Conservation (phyloP, 257 asterid species). For the Coffea eugenioides region DNA sequence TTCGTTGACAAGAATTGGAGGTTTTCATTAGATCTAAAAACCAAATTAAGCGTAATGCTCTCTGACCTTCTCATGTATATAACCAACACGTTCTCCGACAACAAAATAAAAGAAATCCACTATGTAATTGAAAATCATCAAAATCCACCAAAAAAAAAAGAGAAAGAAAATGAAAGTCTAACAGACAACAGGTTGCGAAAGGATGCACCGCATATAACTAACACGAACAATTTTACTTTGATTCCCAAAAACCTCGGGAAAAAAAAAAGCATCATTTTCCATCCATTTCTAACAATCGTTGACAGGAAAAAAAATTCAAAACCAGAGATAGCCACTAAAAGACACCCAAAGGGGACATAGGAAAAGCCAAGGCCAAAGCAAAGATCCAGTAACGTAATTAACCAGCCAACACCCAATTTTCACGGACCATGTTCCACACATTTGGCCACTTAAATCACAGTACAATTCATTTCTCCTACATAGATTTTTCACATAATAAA, state of each 20-base stretch:
- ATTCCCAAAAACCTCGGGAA: background rate
- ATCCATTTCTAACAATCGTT: background rate
- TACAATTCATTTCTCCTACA: background rate
- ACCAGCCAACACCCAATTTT: background rate
- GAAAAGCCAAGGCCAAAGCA: background rate
- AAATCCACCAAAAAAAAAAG: background rate
- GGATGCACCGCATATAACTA: background rate
- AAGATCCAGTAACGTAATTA: slow-evolving; percentile 9
- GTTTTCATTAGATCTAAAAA: background rate
- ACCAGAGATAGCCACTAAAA: background rate
- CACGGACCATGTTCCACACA: background rate
- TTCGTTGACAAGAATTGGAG: slow-evolving; percentile 11
- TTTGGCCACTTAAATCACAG: background rate
- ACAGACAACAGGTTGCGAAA: background rate
- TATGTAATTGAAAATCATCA: background rate
- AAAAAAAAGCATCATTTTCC: background rate
- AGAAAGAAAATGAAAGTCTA: background rate
- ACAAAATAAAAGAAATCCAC: background rate
- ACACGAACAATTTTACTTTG: background rate
- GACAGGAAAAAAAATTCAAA: background rate
- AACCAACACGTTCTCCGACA: background rate
- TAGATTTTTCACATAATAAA: background rate
- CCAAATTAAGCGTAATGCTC: background rate
- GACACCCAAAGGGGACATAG: background rate
- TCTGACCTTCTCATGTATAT: background rate